Evolutionary conservation across 352 stramenopile species (phyloP).

Genomic region (Blastocystis sp.): DNA sequence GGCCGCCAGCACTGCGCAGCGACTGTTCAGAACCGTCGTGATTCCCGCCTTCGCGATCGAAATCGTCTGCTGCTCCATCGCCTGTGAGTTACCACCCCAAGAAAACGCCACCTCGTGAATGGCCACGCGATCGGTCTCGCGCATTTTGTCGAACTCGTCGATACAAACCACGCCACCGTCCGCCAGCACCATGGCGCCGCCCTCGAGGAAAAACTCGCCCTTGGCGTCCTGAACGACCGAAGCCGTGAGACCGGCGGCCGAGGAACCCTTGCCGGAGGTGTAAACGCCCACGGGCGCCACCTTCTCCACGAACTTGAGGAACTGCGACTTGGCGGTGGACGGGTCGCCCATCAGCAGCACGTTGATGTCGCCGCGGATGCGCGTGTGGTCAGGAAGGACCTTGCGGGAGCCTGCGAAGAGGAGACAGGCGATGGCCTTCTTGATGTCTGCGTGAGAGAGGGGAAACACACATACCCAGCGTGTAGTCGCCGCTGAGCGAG

Average conservation of each 20-base stretch:
- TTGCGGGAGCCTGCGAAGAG: slow-evolving; percentile 84
- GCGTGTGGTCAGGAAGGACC: slow-evolving; percentile 84
- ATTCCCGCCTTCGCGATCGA: slow-evolving; percentile 96
- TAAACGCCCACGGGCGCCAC: slow-evolving; percentile 88
- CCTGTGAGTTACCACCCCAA: slow-evolving; percentile 56
- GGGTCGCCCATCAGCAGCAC: slow-evolving; percentile 90
- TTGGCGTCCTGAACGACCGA: slow-evolving; percentile 83
- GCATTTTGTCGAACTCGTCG: slow-evolving; percentile 90
- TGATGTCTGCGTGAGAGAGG: slow-evolving; percentile 72
- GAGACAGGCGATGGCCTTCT: slow-evolving; percentile 83
- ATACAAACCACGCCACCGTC: slow-evolving; percentile 96
- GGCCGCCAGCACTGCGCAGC: slow-evolving; percentile 78
- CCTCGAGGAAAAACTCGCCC: slow-evolving; percentile 94
- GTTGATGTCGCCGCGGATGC: slow-evolving; percentile 92
- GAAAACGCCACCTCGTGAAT: slow-evolving; percentile 78
- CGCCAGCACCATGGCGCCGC: slow-evolving; percentile 68
- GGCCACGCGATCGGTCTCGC: slow-evolving; percentile 81
- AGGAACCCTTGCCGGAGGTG: slow-evolving; percentile 93
- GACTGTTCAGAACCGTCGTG: slow-evolving; percentile 90
- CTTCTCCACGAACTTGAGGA: slow-evolving; percentile 89
- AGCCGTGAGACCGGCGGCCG: slow-evolving; percentile 86
- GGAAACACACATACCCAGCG: slow-evolving; percentile 7
- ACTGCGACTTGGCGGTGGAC: slow-evolving; percentile 91
- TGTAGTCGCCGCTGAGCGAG: slow-evolving; percentile 77
- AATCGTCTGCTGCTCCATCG: slow-evolving; percentile 99